Evolutionary conservation across 129 eudicot species (phyloP), one percentile per base, ranked within the genome.

Genomic region (Flaveria brownii): DNA sequence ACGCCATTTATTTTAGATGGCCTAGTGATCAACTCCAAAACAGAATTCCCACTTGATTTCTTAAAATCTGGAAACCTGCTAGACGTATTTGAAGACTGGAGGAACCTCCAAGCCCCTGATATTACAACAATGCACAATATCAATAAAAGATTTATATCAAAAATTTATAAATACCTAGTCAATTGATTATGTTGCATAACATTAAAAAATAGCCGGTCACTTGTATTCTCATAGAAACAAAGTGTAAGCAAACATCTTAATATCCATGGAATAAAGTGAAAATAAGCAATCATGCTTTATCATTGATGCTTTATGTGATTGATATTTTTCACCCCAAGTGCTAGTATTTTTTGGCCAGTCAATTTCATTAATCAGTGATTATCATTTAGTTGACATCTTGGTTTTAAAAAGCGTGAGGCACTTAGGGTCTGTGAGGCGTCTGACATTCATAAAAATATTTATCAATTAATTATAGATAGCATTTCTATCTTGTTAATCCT

Each of bases 1-100:
- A 94, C 98, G 45, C 98, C 98, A 52, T 83, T 84, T 79, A 94
- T 88, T 82, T 94, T 94, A 72, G 98, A 91, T 74, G 97, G 98
- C 66, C 96, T 83, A 77, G 97, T 91, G 52, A 94, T 71, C 72
- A 94, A 84, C 75, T 94, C 98, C 65, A 94, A 68, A 45, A 94
- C 80, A 51, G 98, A 94, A 79, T 87, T 86, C 39, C 98, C 98
- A 64, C 88, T 84, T 64, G 92, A 94, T 82, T 82, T 86, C 78
- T 73, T 83, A 77, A 94, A 87, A 81, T 89, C 89, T 11, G 96
- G 92, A 82, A 91, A 87, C 82, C 90, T 88, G 79, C 84, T 80
- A 61, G 98, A 81, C 71, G 76, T 75, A 82, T 91, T 91, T 79
- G 89, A 56, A 13, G 93, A 86, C 76, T 87, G 87, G 25, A 82